phyloP scores from a whole-genome alignment of 2,329 filamentous ascomycete genomes.

The Aspergillus carbonarius region DNA sequence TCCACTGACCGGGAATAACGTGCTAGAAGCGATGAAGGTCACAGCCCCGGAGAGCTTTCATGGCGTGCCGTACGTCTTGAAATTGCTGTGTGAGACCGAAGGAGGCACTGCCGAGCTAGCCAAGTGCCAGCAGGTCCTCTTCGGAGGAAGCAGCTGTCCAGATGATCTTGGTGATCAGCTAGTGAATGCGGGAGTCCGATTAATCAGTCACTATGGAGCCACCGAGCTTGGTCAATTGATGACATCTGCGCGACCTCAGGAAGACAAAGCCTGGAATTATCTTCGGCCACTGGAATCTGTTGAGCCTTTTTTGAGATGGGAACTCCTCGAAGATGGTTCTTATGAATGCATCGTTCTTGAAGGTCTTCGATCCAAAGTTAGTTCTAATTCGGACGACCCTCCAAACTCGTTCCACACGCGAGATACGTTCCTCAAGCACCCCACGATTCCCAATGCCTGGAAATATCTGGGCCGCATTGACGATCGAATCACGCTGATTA shows the following conservation, averaged over 20 bases:
- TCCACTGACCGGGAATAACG: constrained; percentile 52
- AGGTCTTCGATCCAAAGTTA: constrained; percentile 38
- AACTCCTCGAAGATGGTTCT: constrained; percentile 37
- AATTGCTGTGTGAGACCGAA: constrained; percentile 59
- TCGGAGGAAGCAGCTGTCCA: constrained; percentile 57
- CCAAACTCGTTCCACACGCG: constrained; percentile 61
- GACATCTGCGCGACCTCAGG: constrained; percentile 55
- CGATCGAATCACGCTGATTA: constrained; percentile 46
- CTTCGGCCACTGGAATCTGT: constrained; percentile 46
- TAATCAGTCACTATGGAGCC: constrained; percentile 45
- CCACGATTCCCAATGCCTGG: constrained; percentile 44
- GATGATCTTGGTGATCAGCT: constrained; percentile 59
- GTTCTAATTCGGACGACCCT: constrained; percentile 49
- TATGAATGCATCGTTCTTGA: constrained; percentile 40
- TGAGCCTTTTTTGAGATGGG: constrained; percentile 43
- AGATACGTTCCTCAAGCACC: constrained; percentile 50
- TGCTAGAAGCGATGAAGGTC: constrained; percentile 36
- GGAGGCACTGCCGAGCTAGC: constrained; percentile 52
- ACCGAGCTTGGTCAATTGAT: constrained; percentile 63
- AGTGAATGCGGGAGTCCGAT: constrained; percentile 52
- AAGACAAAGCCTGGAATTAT: constrained; percentile 63
- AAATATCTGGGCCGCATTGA: constrained; percentile 47
- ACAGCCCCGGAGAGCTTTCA: constrained; percentile 45
- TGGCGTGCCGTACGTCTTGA: constrained; percentile 63
- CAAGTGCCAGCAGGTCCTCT: constrained; percentile 53